Base-by-base conservation (phyloP, 257 asterid species). In the Echites panduratus region DNA sequence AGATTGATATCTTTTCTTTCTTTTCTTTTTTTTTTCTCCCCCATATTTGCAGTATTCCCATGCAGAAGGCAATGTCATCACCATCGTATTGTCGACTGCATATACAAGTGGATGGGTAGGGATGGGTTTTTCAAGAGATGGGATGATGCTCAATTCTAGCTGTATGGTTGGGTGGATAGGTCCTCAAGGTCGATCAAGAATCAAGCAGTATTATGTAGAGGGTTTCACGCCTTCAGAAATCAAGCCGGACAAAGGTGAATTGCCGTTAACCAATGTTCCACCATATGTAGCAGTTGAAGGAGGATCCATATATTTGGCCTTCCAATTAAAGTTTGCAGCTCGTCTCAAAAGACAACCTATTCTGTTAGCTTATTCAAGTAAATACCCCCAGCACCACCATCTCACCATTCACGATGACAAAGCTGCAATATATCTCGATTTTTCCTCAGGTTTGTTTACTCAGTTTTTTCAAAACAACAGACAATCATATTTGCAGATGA, bases 51-150 rank as follows among this genome's bases (percentile, higher is more conserved):
- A 94, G 97, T 91, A 94, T 71, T 91, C 97, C 40, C 87, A 80
- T 73, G 77, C 95, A 22, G 85, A 85, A 65, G 87, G 84, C 12
- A 73, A 91, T 49, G 87, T 83, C 79, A 58, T 94, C 76, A 94
- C 91, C 19, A 83, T 94, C 5, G 90, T 94, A 26, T 68, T 91
- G 71, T 94, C 98, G 64, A 82, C 96, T 57, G 72, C 85, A 48
- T 91, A 94, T 85, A 89, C 89, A 2, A 79, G 82, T 10, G 98
- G 98, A 61, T 91, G 98, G 98, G 93, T 89, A 17, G 98, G 98
- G n/a, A 91, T 94, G 48, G 97, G 97, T 4, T 89, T 94, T 63
- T 94, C 98, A 4, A 83, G 61, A 8, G 86, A 87, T 32, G 97
- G 97, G 44, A 91, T 75, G 90, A 94, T 91, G 98, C 80, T 94